Conservation (phyloP, 345 rosid genomes). For the Pistacia integerrima region DNA sequence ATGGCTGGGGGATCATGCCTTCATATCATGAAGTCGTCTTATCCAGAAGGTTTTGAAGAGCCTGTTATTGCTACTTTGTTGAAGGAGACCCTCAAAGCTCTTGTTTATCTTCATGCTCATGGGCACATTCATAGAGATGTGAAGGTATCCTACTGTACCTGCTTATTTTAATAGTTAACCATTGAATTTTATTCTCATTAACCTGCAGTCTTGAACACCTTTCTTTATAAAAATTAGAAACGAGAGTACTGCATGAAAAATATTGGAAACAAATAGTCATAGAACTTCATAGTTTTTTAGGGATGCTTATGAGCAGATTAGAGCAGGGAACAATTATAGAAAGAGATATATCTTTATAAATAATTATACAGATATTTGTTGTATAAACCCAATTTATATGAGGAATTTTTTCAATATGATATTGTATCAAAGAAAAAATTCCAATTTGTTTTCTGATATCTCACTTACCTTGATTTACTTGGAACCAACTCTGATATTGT, state of each 20-base stretch:
- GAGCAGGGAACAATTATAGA: neutral
- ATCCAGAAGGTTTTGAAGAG: slow-evolving; percentile 92
- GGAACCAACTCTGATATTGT: neutral
- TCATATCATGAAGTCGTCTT: slow-evolving; percentile 85
- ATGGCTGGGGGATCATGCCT: slow-evolving; percentile 99
- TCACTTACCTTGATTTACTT: neutral
- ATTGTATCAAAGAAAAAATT: neutral
- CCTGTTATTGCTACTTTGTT: slow-evolving; percentile 87
- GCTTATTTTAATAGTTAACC: neutral
- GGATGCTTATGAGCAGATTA: neutral
- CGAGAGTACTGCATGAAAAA: neutral
- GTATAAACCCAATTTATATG: neutral
- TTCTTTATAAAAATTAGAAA: slow-evolving; percentile 2
- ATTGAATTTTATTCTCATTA: slow-evolving; percentile 7
- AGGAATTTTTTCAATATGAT: neutral
- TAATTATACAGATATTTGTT: neutral
- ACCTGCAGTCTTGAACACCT: slow-evolving; percentile 7
- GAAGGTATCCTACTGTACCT: slow-evolving; percentile 55
- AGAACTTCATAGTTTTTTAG: neutral
- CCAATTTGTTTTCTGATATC: neutral
- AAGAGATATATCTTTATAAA: neutral
- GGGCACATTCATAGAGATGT: slow-evolving; percentile 99
- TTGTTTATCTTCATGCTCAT: slow-evolving; percentile 86
- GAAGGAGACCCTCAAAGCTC: slow-evolving; percentile 92
- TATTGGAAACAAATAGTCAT: neutral